phyloP scores from a whole-genome alignment of 2,329 filamentous ascomycete species.

The Colletotrichum caudatum region DNA sequence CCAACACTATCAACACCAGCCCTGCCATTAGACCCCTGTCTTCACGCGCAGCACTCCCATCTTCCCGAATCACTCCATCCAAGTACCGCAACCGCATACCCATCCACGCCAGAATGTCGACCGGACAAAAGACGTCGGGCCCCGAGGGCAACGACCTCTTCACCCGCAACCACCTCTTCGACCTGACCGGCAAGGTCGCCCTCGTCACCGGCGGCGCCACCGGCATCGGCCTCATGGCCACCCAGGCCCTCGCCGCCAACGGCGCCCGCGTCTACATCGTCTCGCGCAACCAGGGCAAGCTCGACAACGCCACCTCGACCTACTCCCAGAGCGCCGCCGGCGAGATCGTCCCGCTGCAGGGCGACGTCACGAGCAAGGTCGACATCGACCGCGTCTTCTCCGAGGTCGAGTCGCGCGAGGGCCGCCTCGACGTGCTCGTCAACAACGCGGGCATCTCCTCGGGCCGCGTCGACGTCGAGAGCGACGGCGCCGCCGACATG shows the following conservation, averaged over 20 bases:
- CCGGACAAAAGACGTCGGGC: slow-evolving; percentile 39
- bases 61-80: neutral
- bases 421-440: slow-evolving; percentile 71
- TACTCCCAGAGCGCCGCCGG: slow-evolving; percentile 66
- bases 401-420: slow-evolving; percentile 66
- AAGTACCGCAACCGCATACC: neutral
- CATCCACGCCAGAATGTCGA: slow-evolving; percentile 27
- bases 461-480: slow-evolving; percentile 65
- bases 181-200: slow-evolving; percentile 58
- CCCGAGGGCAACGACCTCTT: slow-evolving; percentile 48
- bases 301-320: slow-evolving; percentile 69
- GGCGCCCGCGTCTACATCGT: slow-evolving; percentile 79
- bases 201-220: slow-evolving; percentile 66
- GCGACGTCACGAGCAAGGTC: slow-evolving; percentile 72
- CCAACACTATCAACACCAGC: neutral
- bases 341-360: slow-evolving; percentile 69
- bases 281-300: slow-evolving; percentile 72
- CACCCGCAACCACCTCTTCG: slow-evolving; percentile 54
- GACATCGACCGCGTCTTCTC: slow-evolving; percentile 68
- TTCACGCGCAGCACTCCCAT: neutral
- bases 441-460: slow-evolving; percentile 77
- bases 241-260: slow-evolving; percentile 74
- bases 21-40: neutral
- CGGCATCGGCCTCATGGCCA: slow-evolving; percentile 77
- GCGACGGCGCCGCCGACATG: slow-evolving; percentile 63